A percentile compares a stretch with the other conserved stretches of the same genome.
These are phyloP conservation scores for Aspergillus conjunctus DNA, from an alignment of 495 filamentous ascomycete genomes.

Conservation along the genomic window DNA sequence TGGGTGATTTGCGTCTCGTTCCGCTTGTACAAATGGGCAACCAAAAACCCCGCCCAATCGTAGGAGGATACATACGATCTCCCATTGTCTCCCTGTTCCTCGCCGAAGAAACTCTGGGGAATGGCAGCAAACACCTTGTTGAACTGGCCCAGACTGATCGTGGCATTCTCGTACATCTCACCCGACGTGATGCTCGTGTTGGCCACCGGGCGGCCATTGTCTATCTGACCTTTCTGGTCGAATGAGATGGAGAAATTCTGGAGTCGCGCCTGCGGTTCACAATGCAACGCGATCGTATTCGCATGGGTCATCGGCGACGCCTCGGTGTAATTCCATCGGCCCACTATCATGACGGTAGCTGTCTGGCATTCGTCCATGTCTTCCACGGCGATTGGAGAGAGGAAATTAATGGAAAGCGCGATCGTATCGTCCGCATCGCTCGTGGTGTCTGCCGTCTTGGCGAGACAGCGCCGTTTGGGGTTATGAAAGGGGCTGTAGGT, in stretches of 20 bases:
- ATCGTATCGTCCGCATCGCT: slow-evolving; percentile 31
- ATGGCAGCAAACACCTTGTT: slow-evolving; percentile 47
- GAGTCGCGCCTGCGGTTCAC: slow-evolving; percentile 34
- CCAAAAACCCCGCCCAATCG: slow-evolving; percentile 47
- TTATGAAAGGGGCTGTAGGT: slow-evolving; percentile 33
- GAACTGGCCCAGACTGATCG: slow-evolving; percentile 43
- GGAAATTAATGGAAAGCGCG: slow-evolving; percentile 42
- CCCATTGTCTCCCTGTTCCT: slow-evolving; percentile 30
- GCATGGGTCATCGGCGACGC: slow-evolving; percentile 28
- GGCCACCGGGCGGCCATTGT: slow-evolving; percentile 20
- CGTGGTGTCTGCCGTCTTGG: slow-evolving; percentile 29
- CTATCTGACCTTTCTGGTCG: slow-evolving; percentile 40
- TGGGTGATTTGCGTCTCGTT: slow-evolving; percentile 31
- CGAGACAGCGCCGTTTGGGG: slow-evolving; percentile 31
- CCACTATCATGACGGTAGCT: slow-evolving; percentile 41
- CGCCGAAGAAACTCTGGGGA: slow-evolving; percentile 40
- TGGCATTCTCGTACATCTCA: slow-evolving; percentile 43
- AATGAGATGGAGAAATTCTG: slow-evolving; percentile 36
- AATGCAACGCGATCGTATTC: slow-evolving; percentile 45
- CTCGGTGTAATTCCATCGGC: slow-evolving; percentile 43
- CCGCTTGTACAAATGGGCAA: slow-evolving; percentile 41
- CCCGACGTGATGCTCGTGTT: slow-evolving; percentile 32
- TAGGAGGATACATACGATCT: slow-evolving; percentile 36
- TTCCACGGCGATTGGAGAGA: slow-evolving; percentile 32
- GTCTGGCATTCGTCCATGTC: slow-evolving; percentile 38